Conservation (phyloP, 306 rosid species). For the Arachis stenosperma region DNA sequence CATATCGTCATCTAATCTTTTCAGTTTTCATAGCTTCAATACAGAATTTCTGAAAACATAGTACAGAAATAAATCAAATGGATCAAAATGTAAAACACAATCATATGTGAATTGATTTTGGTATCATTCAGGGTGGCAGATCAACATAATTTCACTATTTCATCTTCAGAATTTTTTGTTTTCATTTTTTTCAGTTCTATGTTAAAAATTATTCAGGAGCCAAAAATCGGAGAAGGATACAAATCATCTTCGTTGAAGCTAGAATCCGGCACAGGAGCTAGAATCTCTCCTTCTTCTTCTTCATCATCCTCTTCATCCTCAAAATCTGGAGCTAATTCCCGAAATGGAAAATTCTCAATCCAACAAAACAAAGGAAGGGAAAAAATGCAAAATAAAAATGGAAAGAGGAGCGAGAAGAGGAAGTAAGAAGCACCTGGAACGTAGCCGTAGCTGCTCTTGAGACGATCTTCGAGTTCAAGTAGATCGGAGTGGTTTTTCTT, state of each 20-base stretch:
- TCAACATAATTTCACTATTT: not conserved
- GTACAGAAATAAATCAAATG: not conserved
- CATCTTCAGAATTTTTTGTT: not conserved
- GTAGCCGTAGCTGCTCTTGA: conserved; percentile 55
- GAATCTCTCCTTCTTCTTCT: conserved; percentile 37
- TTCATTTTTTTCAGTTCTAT: no score
- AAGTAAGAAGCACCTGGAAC: conserved; percentile 48
- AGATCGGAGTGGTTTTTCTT: conserved; percentile 68
- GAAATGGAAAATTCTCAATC: not conserved
- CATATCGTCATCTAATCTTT: conserved; percentile 2
- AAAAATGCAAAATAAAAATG: not conserved
- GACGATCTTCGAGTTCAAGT: conserved; percentile 54
- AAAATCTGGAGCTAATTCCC: conserved; percentile 49
- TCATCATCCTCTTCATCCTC: conserved; percentile 57
- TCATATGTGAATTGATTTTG: not conserved
- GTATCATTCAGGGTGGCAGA: not conserved
- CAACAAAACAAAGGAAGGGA: not conserved
- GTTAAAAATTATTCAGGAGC: no score
- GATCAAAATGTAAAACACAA: not conserved
- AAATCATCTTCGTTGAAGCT: conserved; percentile 62
- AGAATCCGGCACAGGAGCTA: not conserved
- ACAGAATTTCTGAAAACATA: not conserved
- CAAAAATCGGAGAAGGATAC: conserved; percentile 53
- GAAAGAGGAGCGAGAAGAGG: not conserved
- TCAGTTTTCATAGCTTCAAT: not conserved